A percentile compares a stretch with the other conserved stretches of the same genome.
Conservation (phyloP, 805 yeast species). For the Hanseniaspora nectarophila region DNA sequence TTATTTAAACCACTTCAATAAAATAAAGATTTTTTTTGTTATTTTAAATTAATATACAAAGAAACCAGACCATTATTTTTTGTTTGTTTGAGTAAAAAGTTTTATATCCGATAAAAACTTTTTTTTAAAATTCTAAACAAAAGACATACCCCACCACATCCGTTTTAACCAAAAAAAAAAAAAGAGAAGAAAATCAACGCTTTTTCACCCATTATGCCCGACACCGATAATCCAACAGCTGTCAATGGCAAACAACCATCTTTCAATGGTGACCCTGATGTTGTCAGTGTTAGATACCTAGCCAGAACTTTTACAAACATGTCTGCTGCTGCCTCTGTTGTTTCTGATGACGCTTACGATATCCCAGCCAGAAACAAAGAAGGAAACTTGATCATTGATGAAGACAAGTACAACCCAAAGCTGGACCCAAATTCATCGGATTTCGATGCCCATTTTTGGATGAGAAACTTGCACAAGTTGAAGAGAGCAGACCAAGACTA, state of each 20-base stretch:
- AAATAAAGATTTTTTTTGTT: no score
- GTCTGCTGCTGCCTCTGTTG: background rate
- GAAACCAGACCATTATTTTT: no score
- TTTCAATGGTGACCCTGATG: constrained; percentile 5
- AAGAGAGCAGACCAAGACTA: constrained; percentile 46
- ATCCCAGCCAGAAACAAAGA: background rate
- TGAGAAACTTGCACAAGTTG: constrained; percentile 44
- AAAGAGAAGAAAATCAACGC: no score
- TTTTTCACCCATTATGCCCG: background rate
- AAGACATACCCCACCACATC: background rate
- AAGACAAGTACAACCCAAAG: constrained; percentile 29
- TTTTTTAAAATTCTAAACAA: no score
- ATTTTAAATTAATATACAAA: no score
- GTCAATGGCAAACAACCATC: background rate
- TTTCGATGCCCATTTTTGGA: constrained; percentile 53
- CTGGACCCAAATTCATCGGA: constrained; percentile 48
- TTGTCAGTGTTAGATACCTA: background rate
- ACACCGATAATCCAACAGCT: background rate
- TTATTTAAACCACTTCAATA: no score
- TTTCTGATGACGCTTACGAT: background rate
- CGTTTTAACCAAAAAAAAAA: no score
- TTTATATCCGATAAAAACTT: no score
- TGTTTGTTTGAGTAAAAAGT: no score
- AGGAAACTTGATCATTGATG: background rate
- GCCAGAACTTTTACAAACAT: constrained; percentile 8